Evolutionary conservation across 495 filamentous ascomycete species (phyloP), one percentile per base, ranked within the genome.

Genomic region (Daldinia concentrica): DNA sequence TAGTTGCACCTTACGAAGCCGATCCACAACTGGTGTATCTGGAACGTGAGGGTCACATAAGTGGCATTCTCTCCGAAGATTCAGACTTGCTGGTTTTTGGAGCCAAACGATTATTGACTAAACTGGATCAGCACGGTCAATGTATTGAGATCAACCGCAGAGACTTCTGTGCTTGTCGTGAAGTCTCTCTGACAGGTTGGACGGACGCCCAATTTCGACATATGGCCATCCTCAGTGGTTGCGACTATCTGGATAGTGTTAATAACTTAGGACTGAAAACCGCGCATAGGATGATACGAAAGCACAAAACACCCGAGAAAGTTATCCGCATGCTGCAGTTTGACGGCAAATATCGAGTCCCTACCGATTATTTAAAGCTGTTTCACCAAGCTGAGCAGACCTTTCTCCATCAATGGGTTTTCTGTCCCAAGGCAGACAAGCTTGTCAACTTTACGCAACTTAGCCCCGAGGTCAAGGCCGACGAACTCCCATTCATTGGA

Each of bases 181-280:
- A 97, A 64, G 87, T 98, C 43, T 96, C 89, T 57, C 80, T 99
- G 17, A 90, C 92, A 12, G 95, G 94, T 14, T 99, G 95, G 95
- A 91, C 92, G 3, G 93, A 98, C 79, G 84, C 82, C 6, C 92
- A 98, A 62, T 99, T 99, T 73, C 86, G 96, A 54, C 89, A 86
- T 22, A 99, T 99, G 96, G 93, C 94, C 57, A 98, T 99, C 59
- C 77, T 99, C 22, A 97, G 93, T 77, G 96, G 96, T n/a, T 99
- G 96, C 79, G 96, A 99, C 77, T 99, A 99, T 79, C 85, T 98
- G 56, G 84, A 89, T 6, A 91, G 89, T 71, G 92, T 98, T 66
- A 88, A 86, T 43, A 91, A 89, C 52, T 88, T 99, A 86, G 96
- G 96, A 3, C 78, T 99, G 52, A 97, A 97, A 79, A 98, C 93